A percentile compares a stretch with the other conserved stretches of the same genome.
Conservation (phyloP, 805 yeast genomes). For the Wickerhamiella australiensis region DNA sequence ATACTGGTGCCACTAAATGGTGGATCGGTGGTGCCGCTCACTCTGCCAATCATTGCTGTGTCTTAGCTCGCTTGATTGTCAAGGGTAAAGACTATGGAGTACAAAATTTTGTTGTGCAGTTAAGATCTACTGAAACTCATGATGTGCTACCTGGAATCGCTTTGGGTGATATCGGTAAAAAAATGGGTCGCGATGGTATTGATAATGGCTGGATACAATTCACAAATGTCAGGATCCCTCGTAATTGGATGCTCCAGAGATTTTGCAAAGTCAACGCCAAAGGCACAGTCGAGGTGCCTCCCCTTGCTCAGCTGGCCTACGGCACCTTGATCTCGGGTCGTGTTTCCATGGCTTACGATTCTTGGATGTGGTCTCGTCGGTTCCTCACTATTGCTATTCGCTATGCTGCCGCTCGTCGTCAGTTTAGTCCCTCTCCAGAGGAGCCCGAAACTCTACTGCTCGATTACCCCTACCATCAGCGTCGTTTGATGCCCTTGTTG, state of each 20-base stretch:
- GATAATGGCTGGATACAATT: slow-evolving; percentile 92
- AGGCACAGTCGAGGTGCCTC: slow-evolving; percentile 58
- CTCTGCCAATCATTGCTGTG: slow-evolving; percentile 66
- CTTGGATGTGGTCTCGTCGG: slow-evolving; percentile 63
- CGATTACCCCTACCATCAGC: slow-evolving; percentile 76
- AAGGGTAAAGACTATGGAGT: slow-evolving; percentile 74
- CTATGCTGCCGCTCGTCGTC: slow-evolving; percentile 74
- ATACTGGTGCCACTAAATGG: slow-evolving; percentile 83
- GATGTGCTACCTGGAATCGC: slow-evolving; percentile 59
- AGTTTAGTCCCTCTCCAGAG: slow-evolving; percentile 41
- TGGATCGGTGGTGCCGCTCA: slow-evolving; percentile 96
- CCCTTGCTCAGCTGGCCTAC: slow-evolving; percentile 70
- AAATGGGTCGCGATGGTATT: slow-evolving; percentile 85
- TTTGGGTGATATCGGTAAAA: slow-evolving; percentile 77
- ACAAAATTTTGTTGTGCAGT: slow-evolving; percentile 73
- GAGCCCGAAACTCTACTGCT: slow-evolving; percentile 50
- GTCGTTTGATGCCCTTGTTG: slow-evolving; percentile 65
- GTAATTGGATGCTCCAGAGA: slow-evolving; percentile 62
- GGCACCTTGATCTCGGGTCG: slow-evolving; percentile 73
- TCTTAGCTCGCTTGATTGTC: slow-evolving; percentile 65
- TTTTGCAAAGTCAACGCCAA: slow-evolving; percentile 51
- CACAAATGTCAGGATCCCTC: slow-evolving; percentile 62
- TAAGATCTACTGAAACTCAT: slow-evolving; percentile 53
- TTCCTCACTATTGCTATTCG: slow-evolving; percentile 66
- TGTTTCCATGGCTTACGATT: slow-evolving; percentile 73